Base-by-base conservation (phyloP, 179 eudicot genomes). In the Actinidia chinensis region DNA sequence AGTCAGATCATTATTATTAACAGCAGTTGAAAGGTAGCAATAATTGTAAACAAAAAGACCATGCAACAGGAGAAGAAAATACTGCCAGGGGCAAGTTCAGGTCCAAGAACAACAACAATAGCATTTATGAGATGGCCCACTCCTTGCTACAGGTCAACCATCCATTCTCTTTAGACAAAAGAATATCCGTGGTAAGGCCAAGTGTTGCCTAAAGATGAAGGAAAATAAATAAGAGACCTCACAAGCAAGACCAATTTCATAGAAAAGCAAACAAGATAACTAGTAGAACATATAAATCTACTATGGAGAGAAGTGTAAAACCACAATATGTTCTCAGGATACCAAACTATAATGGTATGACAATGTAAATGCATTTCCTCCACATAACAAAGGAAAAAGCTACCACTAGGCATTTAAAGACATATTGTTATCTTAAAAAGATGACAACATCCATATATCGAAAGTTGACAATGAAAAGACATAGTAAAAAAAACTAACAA, bases 81-180 rank as follows among this genome's bases (percentile, higher is more conserved):
- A 90, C 99, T 95, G 75, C 93, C 99, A 71, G 99, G 96, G 65
- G 94, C 84, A 87, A 95, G 99, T 83, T 95, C 99, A 73, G 99
- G 99, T 77, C 99, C 99, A 82, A 94, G 89, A 73, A 94, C 96
- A 83, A 98, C 97, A 80, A 95, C 99, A 86, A 95, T 90, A 74
- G 99, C 99, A 90, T 95, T 95, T 77, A 95, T 90, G 69, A 95
- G 94, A 68, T 95, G 97, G 80, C 97, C 99, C 72, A 95, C 86
- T 84, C 91, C 96, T 84, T 93, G 99, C 83, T 90, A 97, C 84
- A 94, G 96, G 83, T 92, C 96, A 82, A 91, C 91, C 88, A 89
- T 78, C 96, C 99, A 82, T 90, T 95, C 83, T 92, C 98, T 85
- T 94, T 96, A 13, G 90, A 88, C 82, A 95, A 84, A 73, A 95